Evolutionary conservation across 2,329 filamentous ascomycete genomes (phyloP).

Genomic region (Colletotrichum euphorbiae): DNA sequence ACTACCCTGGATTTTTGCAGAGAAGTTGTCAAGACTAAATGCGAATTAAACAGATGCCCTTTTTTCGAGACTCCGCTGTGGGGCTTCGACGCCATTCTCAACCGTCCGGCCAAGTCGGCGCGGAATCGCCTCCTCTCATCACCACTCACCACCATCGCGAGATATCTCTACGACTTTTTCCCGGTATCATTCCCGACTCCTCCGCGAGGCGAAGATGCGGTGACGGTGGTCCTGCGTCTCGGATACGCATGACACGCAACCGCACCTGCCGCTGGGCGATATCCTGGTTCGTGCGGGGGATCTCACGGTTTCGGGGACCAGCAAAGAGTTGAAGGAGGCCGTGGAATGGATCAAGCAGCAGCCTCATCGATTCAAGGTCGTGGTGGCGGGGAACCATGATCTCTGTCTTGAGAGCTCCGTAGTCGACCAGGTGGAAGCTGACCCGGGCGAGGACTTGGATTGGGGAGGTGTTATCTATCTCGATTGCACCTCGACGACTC

Average conservation of each 20-base stretch:
- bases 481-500: slow-evolving; percentile 39
- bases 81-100: slow-evolving; percentile 18
- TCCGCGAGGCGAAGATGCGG: not conserved
- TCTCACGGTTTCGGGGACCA: slow-evolving; percentile 58
- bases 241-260: slow-evolving; percentile 56
- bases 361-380: slow-evolving; percentile 56
- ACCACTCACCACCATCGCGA: slow-evolving; percentile 16
- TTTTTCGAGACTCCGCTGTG: slow-evolving; percentile 2
- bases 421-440: slow-evolving; percentile 22
- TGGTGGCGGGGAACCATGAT: slow-evolving; percentile 62
- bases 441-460: slow-evolving; percentile 28
- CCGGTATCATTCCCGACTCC: slow-evolving; percentile 12
- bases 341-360: slow-evolving; percentile 56
- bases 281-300: slow-evolving; percentile 62
- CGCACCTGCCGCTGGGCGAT: slow-evolving; percentile 54
- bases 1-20: too few relatives aligned
- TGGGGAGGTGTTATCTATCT: slow-evolving; percentile 46
- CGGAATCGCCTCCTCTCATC: slow-evolving; percentile 6
- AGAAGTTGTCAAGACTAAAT: not conserved
- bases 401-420: slow-evolving; percentile 45
- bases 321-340: slow-evolving; percentile 52
- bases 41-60: not conserved
- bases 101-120: not conserved
- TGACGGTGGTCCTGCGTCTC: slow-evolving; percentile 54
- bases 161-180: slow-evolving; percentile 15